phyloP scores from a whole-genome alignment of 2,329 filamentous ascomycete genomes.

The Coniochaeta ligniaria region DNA sequence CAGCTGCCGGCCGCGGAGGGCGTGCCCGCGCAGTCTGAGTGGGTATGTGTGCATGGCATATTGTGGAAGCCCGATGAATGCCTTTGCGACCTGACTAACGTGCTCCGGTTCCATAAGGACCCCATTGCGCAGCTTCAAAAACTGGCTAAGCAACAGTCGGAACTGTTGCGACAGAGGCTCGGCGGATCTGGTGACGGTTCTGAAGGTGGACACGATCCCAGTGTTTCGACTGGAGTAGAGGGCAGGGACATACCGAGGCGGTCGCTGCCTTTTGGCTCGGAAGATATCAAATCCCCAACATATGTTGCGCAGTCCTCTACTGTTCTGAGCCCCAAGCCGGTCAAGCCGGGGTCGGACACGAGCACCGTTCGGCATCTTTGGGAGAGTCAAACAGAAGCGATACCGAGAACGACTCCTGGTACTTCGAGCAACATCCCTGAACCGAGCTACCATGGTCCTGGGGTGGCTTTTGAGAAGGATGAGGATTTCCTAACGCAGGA shows the following conservation, averaged over 20 bases:
- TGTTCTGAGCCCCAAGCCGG: constrained; percentile 27
- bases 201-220: not conserved
- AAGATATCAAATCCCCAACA: constrained; percentile 34
- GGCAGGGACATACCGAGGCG: constrained; percentile 37
- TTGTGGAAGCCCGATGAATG: constrained; percentile 43
- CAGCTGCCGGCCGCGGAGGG: constrained; percentile 70
- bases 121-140: constrained; percentile 63
- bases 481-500: constrained; percentile 30
- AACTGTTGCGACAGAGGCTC: constrained; percentile 50
- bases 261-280: constrained; percentile 46
- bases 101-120: constrained; percentile 50
- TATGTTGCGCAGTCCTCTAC: constrained; percentile 32
- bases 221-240: constrained; percentile 7
- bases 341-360: constrained; percentile 19
- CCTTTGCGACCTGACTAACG: constrained; percentile 49
- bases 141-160: constrained; percentile 59
- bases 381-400: constrained; percentile 11
- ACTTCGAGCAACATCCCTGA: constrained; percentile 23
- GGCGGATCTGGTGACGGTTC: constrained; percentile 20
- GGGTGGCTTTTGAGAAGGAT: constrained; percentile 43
- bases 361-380: constrained; percentile 18
- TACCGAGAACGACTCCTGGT: constrained; percentile 3
- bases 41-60: constrained; percentile 72
- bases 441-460: constrained; percentile 43
- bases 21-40: constrained; percentile 81